Conservation (phyloP, 139 green algal genomes). For the Limnomonas spitsbergensis region DNA sequence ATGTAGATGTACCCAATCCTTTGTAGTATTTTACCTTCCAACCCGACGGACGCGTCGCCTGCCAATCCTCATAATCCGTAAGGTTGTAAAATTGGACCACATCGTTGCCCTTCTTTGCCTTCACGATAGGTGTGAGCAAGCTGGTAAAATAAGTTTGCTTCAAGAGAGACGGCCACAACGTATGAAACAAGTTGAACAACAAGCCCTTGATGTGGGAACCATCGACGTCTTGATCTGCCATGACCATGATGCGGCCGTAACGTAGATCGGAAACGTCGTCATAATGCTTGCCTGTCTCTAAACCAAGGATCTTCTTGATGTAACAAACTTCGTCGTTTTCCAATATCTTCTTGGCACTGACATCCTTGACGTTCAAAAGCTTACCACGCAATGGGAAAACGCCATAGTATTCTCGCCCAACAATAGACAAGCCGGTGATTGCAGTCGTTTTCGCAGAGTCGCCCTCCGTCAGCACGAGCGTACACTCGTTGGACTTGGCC, state of each 20-base stretch:
- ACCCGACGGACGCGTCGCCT: background rate
- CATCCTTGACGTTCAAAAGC: slow-evolving; percentile 62
- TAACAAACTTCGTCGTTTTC: slow-evolving; percentile 58
- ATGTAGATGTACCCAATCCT: slow-evolving; percentile 21
- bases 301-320: slow-evolving; percentile 66
- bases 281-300: slow-evolving; percentile 49
- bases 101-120: background rate
- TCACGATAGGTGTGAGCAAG: slow-evolving; percentile 30
- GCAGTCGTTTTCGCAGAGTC: slow-evolving; percentile 62
- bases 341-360: slow-evolving; percentile 41
- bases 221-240: slow-evolving; percentile 18
- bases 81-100: slow-evolving; percentile 4
- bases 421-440: slow-evolving; percentile 48
- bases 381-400: slow-evolving; percentile 65
- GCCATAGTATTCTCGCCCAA: slow-evolving; percentile 55
- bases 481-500: slow-evolving; percentile 47
- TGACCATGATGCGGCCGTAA: slow-evolving; percentile 18
- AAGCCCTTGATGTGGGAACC: slow-evolving; percentile 31
- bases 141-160: slow-evolving; percentile 3
- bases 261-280: background rate
- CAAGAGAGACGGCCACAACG: slow-evolving; percentile 20
- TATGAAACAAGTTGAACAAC: slow-evolving; percentile 24
- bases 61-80: background rate
- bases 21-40: slow-evolving; percentile 36
- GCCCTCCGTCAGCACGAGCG: slow-evolving; percentile 65